Base-by-base conservation (phyloP, 2,329 filamentous ascomycete species). In the Sporothrix humicola region DNA sequence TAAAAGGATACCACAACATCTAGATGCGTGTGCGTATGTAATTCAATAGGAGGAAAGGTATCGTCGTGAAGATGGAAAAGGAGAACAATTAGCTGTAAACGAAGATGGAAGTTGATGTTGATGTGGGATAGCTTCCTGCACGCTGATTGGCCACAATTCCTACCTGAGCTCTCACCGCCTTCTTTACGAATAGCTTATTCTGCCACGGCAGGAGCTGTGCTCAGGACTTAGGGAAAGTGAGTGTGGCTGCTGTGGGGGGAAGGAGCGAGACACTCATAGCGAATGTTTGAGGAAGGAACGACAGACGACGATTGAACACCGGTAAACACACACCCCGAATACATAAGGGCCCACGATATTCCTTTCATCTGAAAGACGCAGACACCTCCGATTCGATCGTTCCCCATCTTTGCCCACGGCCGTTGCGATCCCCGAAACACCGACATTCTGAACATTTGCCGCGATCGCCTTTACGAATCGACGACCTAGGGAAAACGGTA, bases 121-220 rank as follows among this genome's bases (percentile, higher is more conserved):
- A 26, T 66, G 42, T n/a, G 42, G 61, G 44, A 44, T 23, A 44
- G 54, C 7, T 17, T 52, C 48, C 69, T 56, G 31, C 15, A 42
- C 13, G 69, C 56, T 72, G 61, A 66, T 66, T 74, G 69, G 69
- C 50, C 31, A 46, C 12, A 44, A 23, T 3, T 42, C 52, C n/a
- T 20, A 23, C 52, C 4, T 44, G 37, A 74, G 73, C 71, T 74
- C 61, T 73, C 73, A 74, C 73, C 73, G 73, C 73, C 73, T 73
- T 71, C 73, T 13, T 26, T 23, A n/a, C 44, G 15, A 54, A 56
- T 31, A 61, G 54, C 69, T 37, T 48, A 69, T 74, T 74, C 73
- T 74, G 73, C 73, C 73, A 20, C 10, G 52, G 65, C 65, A 69
- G 52, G 26, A 26, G 61, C 17, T 66, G 61, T 48, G 54, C 31